Conservation (phyloP, 352 stramenopile species). For the Phytophthora capsici region DNA sequence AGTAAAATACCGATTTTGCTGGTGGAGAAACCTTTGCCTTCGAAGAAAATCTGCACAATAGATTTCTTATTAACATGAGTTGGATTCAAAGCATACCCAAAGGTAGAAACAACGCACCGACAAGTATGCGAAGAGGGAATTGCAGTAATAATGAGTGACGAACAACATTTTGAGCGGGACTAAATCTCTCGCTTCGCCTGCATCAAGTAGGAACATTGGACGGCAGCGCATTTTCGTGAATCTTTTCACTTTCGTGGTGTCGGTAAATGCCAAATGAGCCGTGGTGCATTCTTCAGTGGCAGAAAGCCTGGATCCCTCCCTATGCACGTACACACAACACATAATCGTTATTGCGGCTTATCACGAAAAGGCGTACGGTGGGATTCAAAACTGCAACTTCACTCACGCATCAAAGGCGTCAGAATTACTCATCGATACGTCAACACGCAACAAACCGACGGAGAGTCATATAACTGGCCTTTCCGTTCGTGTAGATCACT, state of each 20-base stretch:
- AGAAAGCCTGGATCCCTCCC: no score
- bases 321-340: constrained; percentile 1
- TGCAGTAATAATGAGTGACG: constrained; percentile 27
- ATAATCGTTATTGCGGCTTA: neutral
- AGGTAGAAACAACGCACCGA: constrained; percentile 10
- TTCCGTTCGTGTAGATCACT: no score
- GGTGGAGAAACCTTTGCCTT: constrained; percentile 42
- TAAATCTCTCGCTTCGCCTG: constrained; percentile 31
- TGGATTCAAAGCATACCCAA: neutral
- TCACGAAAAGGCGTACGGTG: constrained; percentile 1
- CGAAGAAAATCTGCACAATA: constrained; percentile 28
- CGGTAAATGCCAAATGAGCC: constrained; percentile 3
- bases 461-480: neutral
- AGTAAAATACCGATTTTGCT: constrained; percentile 58
- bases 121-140: constrained; percentile 33
- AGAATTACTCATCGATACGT: neutral
- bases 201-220: constrained; percentile 29
- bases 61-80: neutral
- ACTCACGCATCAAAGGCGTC: constrained; percentile 18
- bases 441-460: no score
- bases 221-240: constrained; percentile 19
- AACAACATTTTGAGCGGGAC: constrained; percentile 36
- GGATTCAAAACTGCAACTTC: constrained; percentile 14
- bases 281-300: neutral
- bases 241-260: neutral